A percentile compares a stretch with the other conserved stretches of the same genome.
Evolutionary conservation across 2,329 filamentous ascomycete genomes (phyloP).

Genomic region (Colletotrichum graminicola): DNA sequence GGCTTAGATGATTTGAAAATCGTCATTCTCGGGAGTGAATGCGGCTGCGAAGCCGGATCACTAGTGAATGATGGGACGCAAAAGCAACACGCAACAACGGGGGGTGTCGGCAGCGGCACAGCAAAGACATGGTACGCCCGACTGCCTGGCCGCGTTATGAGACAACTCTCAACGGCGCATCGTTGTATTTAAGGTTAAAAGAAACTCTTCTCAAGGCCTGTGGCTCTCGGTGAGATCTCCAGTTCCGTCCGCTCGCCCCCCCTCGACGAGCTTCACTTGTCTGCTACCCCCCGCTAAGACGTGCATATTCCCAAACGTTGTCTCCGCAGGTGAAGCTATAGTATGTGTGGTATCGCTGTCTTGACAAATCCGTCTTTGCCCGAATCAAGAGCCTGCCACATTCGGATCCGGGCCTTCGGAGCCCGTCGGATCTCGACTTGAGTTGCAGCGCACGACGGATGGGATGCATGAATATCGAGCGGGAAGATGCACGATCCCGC

Average conservation of each 20-base stretch:
- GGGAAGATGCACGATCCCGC: conserved; percentile 16
- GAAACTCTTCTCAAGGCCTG: too few species aligned
- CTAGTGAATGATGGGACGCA: neutral
- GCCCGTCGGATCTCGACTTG: neutral
- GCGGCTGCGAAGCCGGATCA: neutral
- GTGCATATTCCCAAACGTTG: conserved; percentile 27
- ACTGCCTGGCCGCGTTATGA: neutral
- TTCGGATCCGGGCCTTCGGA: conserved; percentile 9
- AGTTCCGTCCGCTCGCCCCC: too few species aligned
- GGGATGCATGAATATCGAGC: conserved; percentile 18
- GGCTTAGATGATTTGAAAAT: conserved; percentile 10
- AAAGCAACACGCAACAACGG: neutral
- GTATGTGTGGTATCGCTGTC: neutral
- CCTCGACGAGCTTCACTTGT: neutral
- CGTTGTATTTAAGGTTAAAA: neutral
- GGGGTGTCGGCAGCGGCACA: neutral
- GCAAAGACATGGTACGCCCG: neutral
- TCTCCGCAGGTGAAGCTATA: neutral
- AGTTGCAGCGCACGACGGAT: neutral
- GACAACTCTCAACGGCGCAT: neutral
- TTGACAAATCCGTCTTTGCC: conserved; percentile 16
- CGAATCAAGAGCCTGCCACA: conserved; percentile 1
- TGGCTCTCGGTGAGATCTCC: neutral
- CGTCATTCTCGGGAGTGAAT: neutral
- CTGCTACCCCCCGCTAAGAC: neutral